Conservation (phyloP, 2,329 filamentous ascomycete genomes). For the Botrytis squamosa region DNA sequence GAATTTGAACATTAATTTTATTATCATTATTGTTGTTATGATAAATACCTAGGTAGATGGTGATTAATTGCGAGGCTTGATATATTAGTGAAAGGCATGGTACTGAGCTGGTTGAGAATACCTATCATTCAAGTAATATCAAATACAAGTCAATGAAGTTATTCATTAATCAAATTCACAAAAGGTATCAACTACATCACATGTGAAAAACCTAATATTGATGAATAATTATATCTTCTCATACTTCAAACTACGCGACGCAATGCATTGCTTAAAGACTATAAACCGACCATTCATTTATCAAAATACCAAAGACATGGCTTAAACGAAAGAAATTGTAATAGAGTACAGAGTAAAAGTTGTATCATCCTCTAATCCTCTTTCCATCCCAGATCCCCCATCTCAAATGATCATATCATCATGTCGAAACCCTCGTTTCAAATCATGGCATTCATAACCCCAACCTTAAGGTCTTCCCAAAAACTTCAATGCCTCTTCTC, state of each 20-base stretch:
- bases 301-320: neutral
- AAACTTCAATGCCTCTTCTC: conserved; percentile 54
- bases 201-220: neutral
- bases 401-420: neutral
- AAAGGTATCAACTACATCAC: too few species aligned
- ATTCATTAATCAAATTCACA: neutral
- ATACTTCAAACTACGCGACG: neutral
- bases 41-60: too few species aligned
- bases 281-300: neutral
- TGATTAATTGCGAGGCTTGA: neutral
- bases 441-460: neutral
- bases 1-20: neutral
- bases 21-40: too few species aligned
- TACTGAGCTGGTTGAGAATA: too few species aligned
- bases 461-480: conserved; percentile 30
- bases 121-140: neutral
- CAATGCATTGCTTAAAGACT: neutral
- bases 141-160: too few species aligned
- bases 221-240: neutral
- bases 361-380: neutral
- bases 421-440: neutral
- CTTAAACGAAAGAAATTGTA: neutral
- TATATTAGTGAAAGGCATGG: neutral
- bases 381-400: neutral
- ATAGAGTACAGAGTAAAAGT: neutral